These are phyloP conservation scores for Candida anglica DNA, from an alignment of 805 yeast genomes.

Conservation along the genomic window DNA sequence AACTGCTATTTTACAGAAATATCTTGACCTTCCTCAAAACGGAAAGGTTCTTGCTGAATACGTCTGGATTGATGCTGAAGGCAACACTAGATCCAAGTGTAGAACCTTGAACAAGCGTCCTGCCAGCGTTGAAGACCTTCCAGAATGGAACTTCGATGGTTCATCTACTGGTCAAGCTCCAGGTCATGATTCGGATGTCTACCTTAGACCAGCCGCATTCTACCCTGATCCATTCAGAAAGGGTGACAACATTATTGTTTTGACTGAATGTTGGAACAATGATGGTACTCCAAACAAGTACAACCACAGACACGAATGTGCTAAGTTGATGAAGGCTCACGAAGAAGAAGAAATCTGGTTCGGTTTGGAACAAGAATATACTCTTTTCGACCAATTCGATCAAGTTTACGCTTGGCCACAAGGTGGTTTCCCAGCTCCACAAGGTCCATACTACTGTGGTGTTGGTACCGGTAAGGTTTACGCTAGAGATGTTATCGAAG, in stretches of 20 bases:
- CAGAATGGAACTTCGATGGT: conserved; percentile 99
- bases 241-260: conserved; percentile 93
- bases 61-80: conserved; percentile 95
- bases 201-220: conserved; percentile 90
- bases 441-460: conserved; percentile 99
- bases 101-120: conserved; percentile 74
- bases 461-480: conserved; percentile 98
- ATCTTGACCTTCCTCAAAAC: conserved; percentile 76
- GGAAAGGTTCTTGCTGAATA: conserved; percentile 92
- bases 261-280: conserved; percentile 96
- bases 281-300: conserved; percentile 99
- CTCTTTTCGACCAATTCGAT: conserved; percentile 87
- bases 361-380: conserved; percentile 98
- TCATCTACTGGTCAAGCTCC: conserved; percentile 98
- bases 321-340: conserved; percentile 92
- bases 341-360: conserved; percentile 85
- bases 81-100: conserved; percentile 90
- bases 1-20: conserved; percentile 79
- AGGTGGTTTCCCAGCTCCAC: conserved; percentile 99
- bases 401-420: conserved; percentile 97
- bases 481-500: conserved; percentile 97
- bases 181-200: conserved; percentile 93
- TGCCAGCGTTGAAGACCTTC: conserved; percentile 75
- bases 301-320: conserved; percentile 97
- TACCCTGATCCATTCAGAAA: conserved; percentile 97